Evolutionary conservation across 2,329 filamentous ascomycete genomes (phyloP), one percentile per base, ranked within the genome.

Genomic region (Scopulariopsis brevicaulis): DNA sequence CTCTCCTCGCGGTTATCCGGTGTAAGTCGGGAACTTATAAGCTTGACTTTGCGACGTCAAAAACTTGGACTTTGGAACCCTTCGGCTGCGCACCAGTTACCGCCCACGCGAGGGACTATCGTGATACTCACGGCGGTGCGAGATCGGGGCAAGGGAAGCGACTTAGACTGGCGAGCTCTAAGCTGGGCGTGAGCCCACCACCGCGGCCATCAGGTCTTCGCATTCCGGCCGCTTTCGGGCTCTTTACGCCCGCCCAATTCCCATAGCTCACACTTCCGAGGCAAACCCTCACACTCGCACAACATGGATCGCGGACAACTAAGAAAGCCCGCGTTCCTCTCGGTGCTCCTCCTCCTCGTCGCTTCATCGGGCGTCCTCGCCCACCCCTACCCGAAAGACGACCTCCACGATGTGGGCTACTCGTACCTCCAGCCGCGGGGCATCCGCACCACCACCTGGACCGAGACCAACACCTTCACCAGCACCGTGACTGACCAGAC

Each of bases 401-500:
- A 72, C 60, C 66, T 79, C 34, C 74, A 77, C 64, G 75, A 76
- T 64, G 59, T 63, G 34, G 79, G 78, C 63, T 76, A 73, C 64
- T 76, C 76, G 58, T 82, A 73, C 61, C 74, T 83, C 48, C 71
- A 76, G 70, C 70, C 68, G 22, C 74, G 79, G 57, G 64, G 64
- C 54, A 70, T 69, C 58, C 77, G 73, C 68, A 82, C 79, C 37
- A 80, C 78, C 10, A 85, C 82, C 4, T 85, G 80, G 79, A 85
- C 82, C 28, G 73, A 79, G 70, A 84, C 82, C 51, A 71, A 73
- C 62, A 83, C 82, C 1, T 82, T 74, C 67, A 86, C 83, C 59
- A 83, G 77, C 67, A 84, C 81, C 32, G 70, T 76, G 66, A 81
- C 80, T 11, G 73, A 71, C 59, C 73, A 75, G 64, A 71, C 71